These are phyloP conservation scores for Liriodendron chinense DNA, from an alignment of 164 flowering plant species.

Conservation along the genomic window DNA sequence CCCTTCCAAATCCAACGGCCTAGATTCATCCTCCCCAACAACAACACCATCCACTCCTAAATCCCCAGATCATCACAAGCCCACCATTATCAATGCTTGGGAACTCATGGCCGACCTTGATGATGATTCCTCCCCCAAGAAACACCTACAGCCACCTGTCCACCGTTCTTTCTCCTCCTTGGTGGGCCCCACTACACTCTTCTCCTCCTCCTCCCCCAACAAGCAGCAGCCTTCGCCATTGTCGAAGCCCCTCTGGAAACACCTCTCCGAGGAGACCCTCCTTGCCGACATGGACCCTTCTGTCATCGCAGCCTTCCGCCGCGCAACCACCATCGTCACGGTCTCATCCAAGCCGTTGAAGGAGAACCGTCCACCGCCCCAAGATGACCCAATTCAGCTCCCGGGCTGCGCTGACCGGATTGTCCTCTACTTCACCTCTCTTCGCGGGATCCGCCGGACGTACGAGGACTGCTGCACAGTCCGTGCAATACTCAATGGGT, in stretches of 20 bases:
- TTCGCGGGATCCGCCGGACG: conserved; percentile 81
- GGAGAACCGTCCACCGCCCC: background rate
- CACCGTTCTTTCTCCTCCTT: background rate
- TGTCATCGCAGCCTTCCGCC: conserved; percentile 46
- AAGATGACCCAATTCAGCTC: conserved; percentile 8
- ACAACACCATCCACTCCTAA: conserved; percentile 8
- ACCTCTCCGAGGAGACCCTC: conserved; percentile 70
- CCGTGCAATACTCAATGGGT: conserved; percentile 63
- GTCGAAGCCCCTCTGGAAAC: conserved; percentile 76
- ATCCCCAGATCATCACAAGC: conserved; percentile 15
- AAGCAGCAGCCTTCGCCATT: conserved; percentile 3
- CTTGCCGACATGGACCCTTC: conserved; percentile 67
- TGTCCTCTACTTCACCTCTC: conserved; percentile 74
- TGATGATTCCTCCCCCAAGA: conserved; percentile 30
- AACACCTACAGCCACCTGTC: conserved; percentile 26
- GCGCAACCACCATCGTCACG: background rate
- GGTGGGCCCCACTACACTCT: background rate
- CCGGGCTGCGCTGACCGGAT: conserved; percentile 46
- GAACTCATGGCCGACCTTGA: conserved; percentile 89
- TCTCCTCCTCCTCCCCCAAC: background rate
- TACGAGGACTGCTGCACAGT: conserved; percentile 83
- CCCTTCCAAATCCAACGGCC: conserved; percentile 10
- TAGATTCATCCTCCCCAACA: background rate
- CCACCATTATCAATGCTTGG: conserved; percentile 83
- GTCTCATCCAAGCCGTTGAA: background rate